These are phyloP conservation scores for Dactylellina parvicollis DNA, from an alignment of 2,329 filamentous ascomycete genomes.

Conservation along the genomic window DNA sequence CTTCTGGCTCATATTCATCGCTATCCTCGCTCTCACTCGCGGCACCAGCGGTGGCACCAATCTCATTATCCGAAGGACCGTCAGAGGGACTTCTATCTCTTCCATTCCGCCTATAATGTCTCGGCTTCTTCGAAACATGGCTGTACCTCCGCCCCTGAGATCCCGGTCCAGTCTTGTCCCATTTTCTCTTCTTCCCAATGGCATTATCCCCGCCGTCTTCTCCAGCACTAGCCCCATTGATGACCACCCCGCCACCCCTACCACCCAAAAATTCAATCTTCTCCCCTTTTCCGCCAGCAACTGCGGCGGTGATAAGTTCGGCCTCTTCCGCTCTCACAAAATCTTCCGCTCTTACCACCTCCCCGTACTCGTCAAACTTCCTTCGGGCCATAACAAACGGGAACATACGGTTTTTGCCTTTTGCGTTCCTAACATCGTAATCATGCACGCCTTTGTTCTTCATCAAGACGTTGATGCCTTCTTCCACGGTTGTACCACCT, in stretches of 20 bases:
- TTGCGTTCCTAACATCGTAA: conserved; percentile 89
- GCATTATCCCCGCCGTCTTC: conserved; percentile 37
- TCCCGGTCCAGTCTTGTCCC: conserved; percentile 72
- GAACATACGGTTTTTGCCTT: conserved; percentile 90
- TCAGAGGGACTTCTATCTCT: conserved; percentile 25
- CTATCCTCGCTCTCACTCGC: conserved; percentile 41
- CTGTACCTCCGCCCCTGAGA: conserved; percentile 25
- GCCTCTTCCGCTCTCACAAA: conserved; percentile 92
- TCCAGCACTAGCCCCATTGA: conserved; percentile 1
- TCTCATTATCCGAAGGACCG: conserved; percentile 11
- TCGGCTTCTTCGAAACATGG: conserved; percentile 42
- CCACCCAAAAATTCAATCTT: conserved; percentile 61
- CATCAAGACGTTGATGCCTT: conserved; percentile 89
- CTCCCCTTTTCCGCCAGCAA: conserved; percentile 50
- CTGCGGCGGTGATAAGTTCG: conserved; percentile 72
- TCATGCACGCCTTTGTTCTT: conserved; percentile 92
- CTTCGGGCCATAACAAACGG: conserved; percentile 82
- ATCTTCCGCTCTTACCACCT: conserved; percentile 91
- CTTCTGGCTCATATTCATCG: conserved; percentile 55
- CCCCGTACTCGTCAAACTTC: conserved; percentile 89
- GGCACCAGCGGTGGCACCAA: not conserved
- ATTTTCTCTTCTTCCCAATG: conserved; percentile 91
- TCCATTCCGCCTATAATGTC: conserved; percentile 59
- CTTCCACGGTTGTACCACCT: conserved; percentile 70
- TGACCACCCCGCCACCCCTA: conserved; percentile 55